These are phyloP conservation scores for Hypoxylon perforatum DNA, from an alignment of 495 filamentous ascomycete species.

Conservation along the genomic window DNA sequence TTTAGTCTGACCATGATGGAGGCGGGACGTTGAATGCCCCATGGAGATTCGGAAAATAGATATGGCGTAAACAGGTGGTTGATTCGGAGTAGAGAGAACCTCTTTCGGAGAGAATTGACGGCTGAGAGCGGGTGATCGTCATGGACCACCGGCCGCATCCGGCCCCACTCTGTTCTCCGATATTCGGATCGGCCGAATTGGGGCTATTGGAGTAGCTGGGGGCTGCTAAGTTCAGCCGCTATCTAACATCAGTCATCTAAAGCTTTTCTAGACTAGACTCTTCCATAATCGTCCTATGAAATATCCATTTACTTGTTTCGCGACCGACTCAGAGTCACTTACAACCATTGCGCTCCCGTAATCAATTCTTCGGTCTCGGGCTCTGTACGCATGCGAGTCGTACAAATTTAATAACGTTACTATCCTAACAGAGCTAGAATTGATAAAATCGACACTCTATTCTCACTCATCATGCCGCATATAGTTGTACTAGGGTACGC, in stretches of 20 bases:
- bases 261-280: constrained; percentile 5
- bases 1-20: neutral
- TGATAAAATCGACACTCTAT: too few species aligned
- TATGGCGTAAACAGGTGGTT: neutral
- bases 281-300: neutral
- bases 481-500: constrained; percentile 60
- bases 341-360: neutral
- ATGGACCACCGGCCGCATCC: constrained; percentile 8
- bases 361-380: neutral
- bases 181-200: constrained; percentile 19
- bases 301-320: neutral
- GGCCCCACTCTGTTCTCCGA: constrained; percentile 28
- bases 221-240: constrained; percentile 10
- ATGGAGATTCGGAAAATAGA: neutral
- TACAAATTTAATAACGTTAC: too few species aligned
- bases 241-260: neutral
- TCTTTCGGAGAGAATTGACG: constrained; percentile 5
- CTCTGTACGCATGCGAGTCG: too few species aligned
- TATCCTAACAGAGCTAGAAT: too few species aligned
- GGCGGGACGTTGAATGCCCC: neutral
- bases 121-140: neutral
- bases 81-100: neutral
- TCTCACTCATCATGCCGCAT: constrained; percentile 26
- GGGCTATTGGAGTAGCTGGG: neutral
- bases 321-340: neutral